Evolutionary conservation across 2,329 filamentous ascomycete genomes (phyloP), one percentile per base, ranked within the genome.

Genomic region (Neofusicoccum ribis): DNA sequence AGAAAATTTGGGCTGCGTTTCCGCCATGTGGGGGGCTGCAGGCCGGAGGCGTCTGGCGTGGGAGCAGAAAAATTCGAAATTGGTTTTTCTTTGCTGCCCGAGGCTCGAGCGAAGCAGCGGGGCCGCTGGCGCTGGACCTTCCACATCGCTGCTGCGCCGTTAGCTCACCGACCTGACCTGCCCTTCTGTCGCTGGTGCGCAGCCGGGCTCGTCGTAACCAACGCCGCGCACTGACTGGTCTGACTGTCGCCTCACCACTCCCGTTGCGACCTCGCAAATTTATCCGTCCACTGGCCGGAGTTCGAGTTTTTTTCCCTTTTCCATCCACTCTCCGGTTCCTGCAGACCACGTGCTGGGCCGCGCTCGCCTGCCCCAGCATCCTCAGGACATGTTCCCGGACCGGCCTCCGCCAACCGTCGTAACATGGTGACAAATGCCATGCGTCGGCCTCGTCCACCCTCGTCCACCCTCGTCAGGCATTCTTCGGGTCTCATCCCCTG

Each of bases 91-190:
- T 60, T 15, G 56, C 56, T 47, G 56, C 41, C 56, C 56, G 43
- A 60, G 44, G 56, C 56, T 60, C 56, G 56, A 60, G 56, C 56
- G 56, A 60, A 37, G 43, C 50, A 31, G 37, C n/a, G 31, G 27
- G 37, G 31, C 27, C n/a, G 14, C 43, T 47, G 41, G 8, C 31
- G 15, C 20, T 36, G 54, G 54, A 46, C 41, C 54, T 59, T 59
- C 54, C 54, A 20, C 39, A 43, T 59, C n/a, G 14, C 54, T 34
- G 39, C 54, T 41, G 23, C 41, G 34, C 41, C 56, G 27, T 44
- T 47, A 60, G 43, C 43, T 37, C 56, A 14, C 56, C 56, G 27
- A 37, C 56, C 34, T 20, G 54, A 60, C 56, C 56, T 60, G 41
- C 56, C 56, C 34, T 46, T 60, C 43, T 17, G 41, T 60, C 27